A percentile compares a stretch with the other conserved stretches of the same genome.
Conservation (phyloP, 371 early-diverging fungal species). For the Apophysomyces elegans region DNA sequence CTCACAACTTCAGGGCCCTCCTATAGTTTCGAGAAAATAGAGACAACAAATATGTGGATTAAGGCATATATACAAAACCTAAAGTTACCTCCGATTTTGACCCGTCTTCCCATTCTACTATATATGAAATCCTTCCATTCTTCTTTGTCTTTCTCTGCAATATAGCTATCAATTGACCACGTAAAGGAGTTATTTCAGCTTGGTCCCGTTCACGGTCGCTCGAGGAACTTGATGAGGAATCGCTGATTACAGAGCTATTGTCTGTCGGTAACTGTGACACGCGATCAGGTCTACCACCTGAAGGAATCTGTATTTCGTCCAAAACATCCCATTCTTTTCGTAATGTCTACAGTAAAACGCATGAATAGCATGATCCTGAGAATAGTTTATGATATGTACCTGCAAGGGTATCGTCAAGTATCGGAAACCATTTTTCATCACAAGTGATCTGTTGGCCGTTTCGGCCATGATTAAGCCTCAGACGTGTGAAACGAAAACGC, state of each 20-base stretch:
- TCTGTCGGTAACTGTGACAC: background rate
- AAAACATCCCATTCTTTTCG: background rate
- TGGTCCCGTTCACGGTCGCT: background rate
- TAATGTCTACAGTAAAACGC: background rate
- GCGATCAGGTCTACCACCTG: background rate
- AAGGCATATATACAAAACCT: background rate
- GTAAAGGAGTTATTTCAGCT: background rate
- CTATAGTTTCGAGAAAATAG: background rate
- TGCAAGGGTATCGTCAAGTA: slow-evolving; percentile 1
- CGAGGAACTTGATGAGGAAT: background rate
- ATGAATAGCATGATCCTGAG: background rate
- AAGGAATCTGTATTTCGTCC: background rate
- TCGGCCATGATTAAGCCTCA: background rate
- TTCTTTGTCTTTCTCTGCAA: background rate
- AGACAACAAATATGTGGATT: background rate
- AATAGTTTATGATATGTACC: background rate
- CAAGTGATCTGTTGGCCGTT: background rate
- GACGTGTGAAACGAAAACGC: background rate
- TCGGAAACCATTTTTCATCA: background rate
- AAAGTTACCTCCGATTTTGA: slow-evolving; percentile 10
- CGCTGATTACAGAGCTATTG: background rate
- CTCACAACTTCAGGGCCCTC: background rate
- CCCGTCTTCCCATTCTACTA: slow-evolving; percentile 15
- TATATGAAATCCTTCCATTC: slow-evolving; percentile 12
- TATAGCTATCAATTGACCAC: background rate